Conservation (phyloP, 805 yeast genomes). For the Myxozyma neotropica region DNA sequence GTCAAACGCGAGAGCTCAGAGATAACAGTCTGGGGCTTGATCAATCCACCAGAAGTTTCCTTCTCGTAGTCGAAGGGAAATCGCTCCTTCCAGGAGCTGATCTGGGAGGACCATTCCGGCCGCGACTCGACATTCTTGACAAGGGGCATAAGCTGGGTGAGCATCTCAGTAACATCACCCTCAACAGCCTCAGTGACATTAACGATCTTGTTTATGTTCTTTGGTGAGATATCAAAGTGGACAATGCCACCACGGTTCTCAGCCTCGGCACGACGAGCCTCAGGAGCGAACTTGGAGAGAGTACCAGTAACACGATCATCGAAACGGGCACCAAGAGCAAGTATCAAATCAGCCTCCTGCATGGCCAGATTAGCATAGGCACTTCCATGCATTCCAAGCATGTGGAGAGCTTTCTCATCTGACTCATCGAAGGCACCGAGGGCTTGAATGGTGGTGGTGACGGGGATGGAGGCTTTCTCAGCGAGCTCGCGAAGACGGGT, state of each 20-base stretch:
- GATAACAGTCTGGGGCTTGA: slow-evolving; percentile 93
- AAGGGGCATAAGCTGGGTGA: slow-evolving; percentile 71
- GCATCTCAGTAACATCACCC: slow-evolving; percentile 87
- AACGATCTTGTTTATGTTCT: slow-evolving; percentile 96
- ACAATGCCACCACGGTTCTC: slow-evolving; percentile 93
- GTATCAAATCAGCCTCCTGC: slow-evolving; percentile 88
- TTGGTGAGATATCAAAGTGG: slow-evolving; percentile 94
- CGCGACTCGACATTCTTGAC: slow-evolving; percentile 65
- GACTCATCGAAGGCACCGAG: slow-evolving; percentile 93
- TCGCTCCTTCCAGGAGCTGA: slow-evolving; percentile 79
- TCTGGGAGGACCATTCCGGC: slow-evolving; percentile 74
- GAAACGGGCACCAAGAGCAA: slow-evolving; percentile 95
- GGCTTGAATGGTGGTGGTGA: slow-evolving; percentile 92
- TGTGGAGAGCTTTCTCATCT: slow-evolving; percentile 86
- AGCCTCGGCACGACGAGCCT: slow-evolving; percentile 82
- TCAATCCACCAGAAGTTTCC: slow-evolving; percentile 57
- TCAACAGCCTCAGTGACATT: slow-evolving; percentile 91
- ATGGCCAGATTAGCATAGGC: slow-evolving; percentile 94
- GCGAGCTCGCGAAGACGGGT: slow-evolving; percentile 75
- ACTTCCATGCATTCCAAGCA: slow-evolving; percentile 98
- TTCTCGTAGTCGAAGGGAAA: slow-evolving; percentile 81
- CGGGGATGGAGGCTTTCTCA: slow-evolving; percentile 91
- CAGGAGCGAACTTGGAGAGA: slow-evolving; percentile 88
- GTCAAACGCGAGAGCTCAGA: slow-evolving; percentile 75
- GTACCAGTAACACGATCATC: slow-evolving; percentile 97